A percentile compares a stretch with the other conserved stretches of the same genome.
Evolutionary conservation across 164 flowering plant species (phyloP).

Genomic region (Magnolia kwangsiensis): DNA sequence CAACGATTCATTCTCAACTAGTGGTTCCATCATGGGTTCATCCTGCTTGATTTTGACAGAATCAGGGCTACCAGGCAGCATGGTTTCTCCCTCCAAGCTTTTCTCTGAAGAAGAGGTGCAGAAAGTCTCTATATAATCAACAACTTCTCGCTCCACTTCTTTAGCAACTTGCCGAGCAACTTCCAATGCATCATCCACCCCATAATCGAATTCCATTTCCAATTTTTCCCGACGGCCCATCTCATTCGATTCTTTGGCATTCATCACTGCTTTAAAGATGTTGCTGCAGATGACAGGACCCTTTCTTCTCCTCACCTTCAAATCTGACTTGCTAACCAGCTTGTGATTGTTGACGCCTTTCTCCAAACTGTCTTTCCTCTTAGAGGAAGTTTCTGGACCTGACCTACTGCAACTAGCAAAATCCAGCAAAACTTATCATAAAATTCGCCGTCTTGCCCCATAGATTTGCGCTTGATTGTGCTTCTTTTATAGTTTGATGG

Average conservation of each 20-base stretch:
- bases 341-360: constrained; percentile 22
- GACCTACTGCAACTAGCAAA: constrained; percentile 18
- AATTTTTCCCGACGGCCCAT: not conserved
- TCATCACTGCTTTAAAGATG: constrained; percentile 22
- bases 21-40: not conserved
- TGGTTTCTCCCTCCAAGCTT: constrained; percentile 1
- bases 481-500: constrained; percentile 13
- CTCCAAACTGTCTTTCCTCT: constrained; percentile 27
- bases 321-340: constrained; percentile 19
- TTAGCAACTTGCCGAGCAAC: constrained; percentile 16
- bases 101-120: constrained; percentile 3
- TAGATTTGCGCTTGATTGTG: constrained; percentile 3
- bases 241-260: constrained; percentile 19
- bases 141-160: constrained; percentile 14
- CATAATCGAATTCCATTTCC: constrained; percentile 13
- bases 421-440: constrained; percentile 20
- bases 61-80: constrained; percentile 1
- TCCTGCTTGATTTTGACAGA: constrained; percentile 1
- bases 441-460: constrained; percentile 23
- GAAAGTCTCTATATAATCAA: constrained; percentile 6
- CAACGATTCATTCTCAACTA: constrained; percentile 21
- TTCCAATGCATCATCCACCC: constrained; percentile 14
- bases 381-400: constrained; percentile 14
- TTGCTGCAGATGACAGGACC: constrained; percentile 21
- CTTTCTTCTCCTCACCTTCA: constrained; percentile 12